These are phyloP conservation scores for Nemania abortiva DNA, from an alignment of 2,329 filamentous ascomycete genomes.

Conservation along the genomic window DNA sequence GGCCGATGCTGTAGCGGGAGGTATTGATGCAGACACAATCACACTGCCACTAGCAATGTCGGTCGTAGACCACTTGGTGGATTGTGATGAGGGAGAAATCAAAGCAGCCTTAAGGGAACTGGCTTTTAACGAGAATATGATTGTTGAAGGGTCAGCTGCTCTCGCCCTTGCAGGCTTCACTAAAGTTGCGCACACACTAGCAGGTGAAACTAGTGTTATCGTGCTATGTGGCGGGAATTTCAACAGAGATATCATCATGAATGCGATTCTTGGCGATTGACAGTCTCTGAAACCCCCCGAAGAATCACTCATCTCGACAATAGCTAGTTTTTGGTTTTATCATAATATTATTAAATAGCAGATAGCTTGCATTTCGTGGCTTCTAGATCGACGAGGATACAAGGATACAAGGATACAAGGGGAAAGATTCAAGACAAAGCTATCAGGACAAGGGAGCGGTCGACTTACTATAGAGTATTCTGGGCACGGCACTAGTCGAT, in stretches of 20 bases:
- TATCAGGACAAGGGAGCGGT: too few relatives aligned
- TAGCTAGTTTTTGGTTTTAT: too few relatives aligned
- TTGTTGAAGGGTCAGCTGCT: slow-evolving; percentile 20
- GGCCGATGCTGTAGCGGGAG: slow-evolving; percentile 13
- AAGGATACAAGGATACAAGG: too few relatives aligned
- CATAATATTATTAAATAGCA: too few relatives aligned
- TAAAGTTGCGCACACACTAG: slow-evolving; percentile 8
- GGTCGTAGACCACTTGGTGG: slow-evolving; percentile 16
- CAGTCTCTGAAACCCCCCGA: too few relatives aligned
- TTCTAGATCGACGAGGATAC: too few relatives aligned
- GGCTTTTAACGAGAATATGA: slow-evolving; percentile 19
- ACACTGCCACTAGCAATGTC: slow-evolving; percentile 17
- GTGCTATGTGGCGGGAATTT: slow-evolving; percentile 14
- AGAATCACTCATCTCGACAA: too few relatives aligned
- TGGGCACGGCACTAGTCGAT: too few relatives aligned
- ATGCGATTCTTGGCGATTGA: not conserved
- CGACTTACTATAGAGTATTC: too few relatives aligned
- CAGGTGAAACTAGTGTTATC: slow-evolving; percentile 5
- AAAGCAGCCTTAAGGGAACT: slow-evolving; percentile 4
- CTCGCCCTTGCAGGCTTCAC: slow-evolving; percentile 10
- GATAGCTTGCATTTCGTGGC: too few relatives aligned
- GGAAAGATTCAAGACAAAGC: too few relatives aligned
- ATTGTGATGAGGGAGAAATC: slow-evolving; percentile 15
- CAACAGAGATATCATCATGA: slow-evolving; percentile 6
- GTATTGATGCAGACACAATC: slow-evolving; percentile 19